Base-by-base conservation (phyloP, 257 asterid genomes). In the Solanum rostratum region DNA sequence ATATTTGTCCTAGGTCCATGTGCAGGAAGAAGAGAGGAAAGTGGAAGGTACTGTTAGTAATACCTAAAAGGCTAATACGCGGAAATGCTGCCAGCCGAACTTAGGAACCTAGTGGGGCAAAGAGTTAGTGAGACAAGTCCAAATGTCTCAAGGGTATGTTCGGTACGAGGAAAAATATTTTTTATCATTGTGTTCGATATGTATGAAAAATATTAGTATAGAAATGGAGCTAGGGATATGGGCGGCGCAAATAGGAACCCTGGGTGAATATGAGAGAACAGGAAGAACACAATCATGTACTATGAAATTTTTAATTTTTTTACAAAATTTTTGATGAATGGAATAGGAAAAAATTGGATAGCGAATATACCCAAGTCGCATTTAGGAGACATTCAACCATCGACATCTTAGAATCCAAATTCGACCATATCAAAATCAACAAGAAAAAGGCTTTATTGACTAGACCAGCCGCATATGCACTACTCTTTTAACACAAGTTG, bases 361-460 rank as follows among this genome's bases (percentile, higher is more conserved):
- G 3, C 19, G 29, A 63, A 4, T 15, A 12, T 29, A 2, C 3
- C 45, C 45, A 30, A 39, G 52, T 69, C 49, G 18, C 43, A 65
- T 16, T 29, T 8, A 50, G 80, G 80, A 46, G 50, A n/a, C 43
- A n/a, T 66, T 68, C 85, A 66, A 68, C 54, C 50, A 4, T 83
- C 53, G 63, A 83, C 85, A 68, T 43, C 85, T 68, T 41, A 65
- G 69, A 65, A 82, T 19, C 52, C 85, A 82, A 82, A 52, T 82
- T 82, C 46, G 49, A 82, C 55, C 50, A 70, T 65, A 55, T 49
- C 66, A 82, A 82, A 82, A 46, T 52, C 20, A 55, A 11, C 19
- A 70, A 52, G 43, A 82, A 70, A 52, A 60, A 82, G 52, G 45
- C 53, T 82, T 65, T 45, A 82, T 82, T 82, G 80, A 62, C 85